Evolutionary conservation across 306 rosid genomes (phyloP).

Genomic region (Cyamopsis tetragonoloba): DNA sequence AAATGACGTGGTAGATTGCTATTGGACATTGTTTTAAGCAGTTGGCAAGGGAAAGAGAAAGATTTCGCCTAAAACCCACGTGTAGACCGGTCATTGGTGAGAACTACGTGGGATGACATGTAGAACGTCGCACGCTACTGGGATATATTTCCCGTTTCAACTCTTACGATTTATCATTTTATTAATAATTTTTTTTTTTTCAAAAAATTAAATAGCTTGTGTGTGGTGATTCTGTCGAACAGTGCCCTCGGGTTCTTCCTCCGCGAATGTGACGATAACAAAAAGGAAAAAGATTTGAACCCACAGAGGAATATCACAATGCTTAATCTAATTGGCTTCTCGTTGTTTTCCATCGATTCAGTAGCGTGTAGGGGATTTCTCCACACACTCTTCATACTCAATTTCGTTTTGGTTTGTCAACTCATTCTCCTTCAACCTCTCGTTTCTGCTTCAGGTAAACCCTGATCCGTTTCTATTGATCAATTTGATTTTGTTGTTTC

Average conservation of each 20-base stretch:
- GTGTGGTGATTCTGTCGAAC: not conserved
- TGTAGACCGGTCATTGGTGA: conserved; percentile 30
- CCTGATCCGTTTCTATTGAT: conserved; percentile 24
- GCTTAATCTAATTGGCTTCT: conserved; percentile 37
- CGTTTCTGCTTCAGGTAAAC: conserved; percentile 76
- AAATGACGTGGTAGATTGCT: conserved; percentile 9
- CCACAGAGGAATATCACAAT: conserved; percentile 1
- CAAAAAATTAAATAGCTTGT: not conserved
- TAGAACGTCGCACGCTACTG: not conserved
- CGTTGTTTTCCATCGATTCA: conserved; percentile 44
- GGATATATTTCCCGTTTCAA: not conserved
- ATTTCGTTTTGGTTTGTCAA: conserved; percentile 74
- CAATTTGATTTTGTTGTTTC: not conserved
- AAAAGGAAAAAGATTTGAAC: not conserved
- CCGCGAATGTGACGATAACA: not conserved
- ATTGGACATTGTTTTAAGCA: not conserved
- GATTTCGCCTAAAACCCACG: conserved; percentile 19
- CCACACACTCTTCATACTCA: conserved; percentile 54
- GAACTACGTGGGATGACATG: conserved; percentile 51
- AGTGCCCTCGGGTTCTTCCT: not conserved
- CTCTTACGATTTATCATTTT: not conserved
- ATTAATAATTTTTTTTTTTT: too few species aligned
- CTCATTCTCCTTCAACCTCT: conserved; percentile 86
- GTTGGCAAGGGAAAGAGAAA: not conserved
- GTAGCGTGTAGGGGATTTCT: conserved; percentile 63